phyloP scores from a whole-genome alignment of 2,329 filamentous ascomycete species.

The Ophiognomonia clavigignenti-juglandacearum region DNA sequence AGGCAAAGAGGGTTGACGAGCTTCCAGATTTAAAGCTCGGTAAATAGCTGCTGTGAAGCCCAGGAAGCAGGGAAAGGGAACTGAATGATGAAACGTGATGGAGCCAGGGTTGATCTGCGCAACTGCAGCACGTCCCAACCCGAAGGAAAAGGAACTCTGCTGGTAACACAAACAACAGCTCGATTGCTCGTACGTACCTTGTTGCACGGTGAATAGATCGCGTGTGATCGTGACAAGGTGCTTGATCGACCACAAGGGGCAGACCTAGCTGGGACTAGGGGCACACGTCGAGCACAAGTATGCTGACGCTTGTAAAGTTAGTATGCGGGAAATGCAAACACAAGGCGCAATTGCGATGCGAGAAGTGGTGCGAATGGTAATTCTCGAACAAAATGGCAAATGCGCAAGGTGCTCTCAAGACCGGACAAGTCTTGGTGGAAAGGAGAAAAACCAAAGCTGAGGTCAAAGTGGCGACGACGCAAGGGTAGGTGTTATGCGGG shows the following conservation, averaged over 20 bases:
- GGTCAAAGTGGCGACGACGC: background rate
- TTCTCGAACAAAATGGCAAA: too few relatives aligned
- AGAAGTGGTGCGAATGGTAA: too few relatives aligned
- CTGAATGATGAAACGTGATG: slow-evolving; percentile 12
- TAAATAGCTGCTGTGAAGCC: background rate
- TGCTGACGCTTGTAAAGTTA: background rate
- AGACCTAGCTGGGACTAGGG: background rate
- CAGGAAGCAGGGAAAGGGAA: slow-evolving; percentile 7
- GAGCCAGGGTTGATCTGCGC: slow-evolving; percentile 1
- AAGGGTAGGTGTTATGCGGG: background rate
- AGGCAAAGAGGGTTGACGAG: background rate
- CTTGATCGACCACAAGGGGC: slow-evolving; percentile 5
- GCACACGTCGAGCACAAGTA: background rate
- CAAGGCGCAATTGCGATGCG: background rate
- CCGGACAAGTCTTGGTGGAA: too few relatives aligned
- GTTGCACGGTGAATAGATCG: slow-evolving; percentile 1
- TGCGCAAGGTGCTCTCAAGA: too few relatives aligned
- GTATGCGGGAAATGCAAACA: background rate
- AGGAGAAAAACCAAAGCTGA: background rate
- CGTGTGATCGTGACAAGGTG: slow-evolving; percentile 1
- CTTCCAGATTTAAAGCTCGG: background rate
- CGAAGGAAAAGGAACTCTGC: slow-evolving; percentile 7
- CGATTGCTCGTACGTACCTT: slow-evolving; percentile 4
- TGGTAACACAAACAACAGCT: slow-evolving; percentile 3
- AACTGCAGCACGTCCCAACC: slow-evolving; percentile 4